A percentile compares a stretch with the other conserved stretches of the same genome.
These are phyloP conservation scores for Yarrowia sp. DNA, from an alignment of 805 yeast species.

Conservation along the genomic window DNA sequence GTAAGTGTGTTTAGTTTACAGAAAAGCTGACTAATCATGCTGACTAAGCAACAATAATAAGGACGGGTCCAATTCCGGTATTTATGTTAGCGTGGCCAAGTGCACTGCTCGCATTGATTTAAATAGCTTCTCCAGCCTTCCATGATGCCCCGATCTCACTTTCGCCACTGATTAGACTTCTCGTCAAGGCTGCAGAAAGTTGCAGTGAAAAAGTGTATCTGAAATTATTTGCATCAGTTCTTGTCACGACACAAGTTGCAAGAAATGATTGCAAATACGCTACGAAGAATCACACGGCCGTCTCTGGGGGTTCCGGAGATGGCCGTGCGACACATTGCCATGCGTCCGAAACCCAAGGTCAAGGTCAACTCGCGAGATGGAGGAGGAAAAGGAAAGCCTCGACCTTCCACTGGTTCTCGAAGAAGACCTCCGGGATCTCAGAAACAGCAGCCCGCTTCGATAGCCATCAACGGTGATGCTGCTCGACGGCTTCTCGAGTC, in stretches of 20 bases:
- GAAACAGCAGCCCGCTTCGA: conserved; percentile 38
- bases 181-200: neutral
- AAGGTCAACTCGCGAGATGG: conserved; percentile 27
- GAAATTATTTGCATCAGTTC: conserved; percentile 17
- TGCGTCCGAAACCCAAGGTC: conserved; percentile 37
- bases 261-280: conserved; percentile 6
- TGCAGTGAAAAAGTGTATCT: conserved; percentile 16
- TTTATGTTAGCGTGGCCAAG: too few species aligned
- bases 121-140: too few species aligned
- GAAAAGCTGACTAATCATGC: too few species aligned
- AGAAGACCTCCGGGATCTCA: conserved; percentile 31
- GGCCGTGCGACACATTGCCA: conserved; percentile 35
- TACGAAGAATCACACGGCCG: conserved; percentile 22
- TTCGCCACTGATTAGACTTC: neutral
- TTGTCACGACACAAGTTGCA: neutral
- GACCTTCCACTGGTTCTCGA: conserved; percentile 26
- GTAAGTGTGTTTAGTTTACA: too few species aligned
- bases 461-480: conserved; percentile 29
- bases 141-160: neutral
- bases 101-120: too few species aligned
- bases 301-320: conserved; percentile 7
- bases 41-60: too few species aligned
- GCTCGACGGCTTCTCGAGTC: conserved; percentile 29
- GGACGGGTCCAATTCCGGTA: too few species aligned
- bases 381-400: conserved; percentile 27